These are phyloP conservation scores for Colletotrichum euphorbiae DNA, from an alignment of 2,329 filamentous ascomycete genomes.

Conservation along the genomic window DNA sequence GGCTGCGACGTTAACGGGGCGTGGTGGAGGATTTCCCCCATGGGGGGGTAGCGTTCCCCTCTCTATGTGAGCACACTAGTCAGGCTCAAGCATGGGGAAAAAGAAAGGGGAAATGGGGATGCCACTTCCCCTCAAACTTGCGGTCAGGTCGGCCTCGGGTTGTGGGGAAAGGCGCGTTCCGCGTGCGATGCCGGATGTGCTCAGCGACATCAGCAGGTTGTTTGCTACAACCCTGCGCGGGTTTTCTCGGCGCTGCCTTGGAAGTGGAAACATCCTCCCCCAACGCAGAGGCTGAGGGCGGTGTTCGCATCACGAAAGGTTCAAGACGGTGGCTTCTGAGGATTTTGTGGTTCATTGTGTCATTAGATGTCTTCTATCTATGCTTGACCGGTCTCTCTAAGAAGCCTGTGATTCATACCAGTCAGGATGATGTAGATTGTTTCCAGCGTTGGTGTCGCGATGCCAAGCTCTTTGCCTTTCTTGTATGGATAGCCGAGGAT, in stretches of 20 bases:
- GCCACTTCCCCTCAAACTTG: constrained; percentile 10
- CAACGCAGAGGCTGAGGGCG: constrained; percentile 24
- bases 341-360: not conserved
- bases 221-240: not conserved
- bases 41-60: constrained; percentile 11
- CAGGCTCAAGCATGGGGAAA: constrained; percentile 9
- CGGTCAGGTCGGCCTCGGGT: constrained; percentile 2
- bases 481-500: constrained; percentile 71
- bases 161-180: constrained; percentile 3
- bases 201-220: not conserved
- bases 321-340: not conserved
- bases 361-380: constrained; percentile 9
- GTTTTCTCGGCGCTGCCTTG: constrained; percentile 2
- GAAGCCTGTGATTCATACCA: constrained; percentile 45
- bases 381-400: constrained; percentile 22
- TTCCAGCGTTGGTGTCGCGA: constrained; percentile 64
- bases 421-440: constrained; percentile 51
- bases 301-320: not conserved
- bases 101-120: not conserved
- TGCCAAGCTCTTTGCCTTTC: constrained; percentile 64
- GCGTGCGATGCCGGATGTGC: constrained; percentile 1
- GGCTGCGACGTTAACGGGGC: not conserved
- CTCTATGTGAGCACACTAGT: constrained; percentile 6
- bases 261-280: not conserved
- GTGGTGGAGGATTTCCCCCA: constrained; percentile 18